Evolutionary conservation across 2,329 filamentous ascomycete genomes (phyloP).

Genomic region (Pyrenophora graminea): DNA sequence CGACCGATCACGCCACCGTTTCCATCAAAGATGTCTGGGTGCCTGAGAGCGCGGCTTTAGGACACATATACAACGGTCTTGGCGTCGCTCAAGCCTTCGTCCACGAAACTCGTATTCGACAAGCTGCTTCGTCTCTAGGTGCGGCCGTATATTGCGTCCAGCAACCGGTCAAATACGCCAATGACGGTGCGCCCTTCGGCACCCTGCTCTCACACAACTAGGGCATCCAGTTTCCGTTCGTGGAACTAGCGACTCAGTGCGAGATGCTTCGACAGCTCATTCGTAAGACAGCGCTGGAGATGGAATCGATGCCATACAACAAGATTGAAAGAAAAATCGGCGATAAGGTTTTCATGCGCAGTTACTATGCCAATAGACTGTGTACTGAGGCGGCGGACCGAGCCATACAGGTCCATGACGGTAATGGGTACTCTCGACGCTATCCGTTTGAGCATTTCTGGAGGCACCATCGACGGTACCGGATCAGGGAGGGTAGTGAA

Average conservation of each 20-base stretch:
- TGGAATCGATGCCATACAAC: slow-evolving; percentile 60
- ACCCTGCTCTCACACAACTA: slow-evolving; percentile 63
- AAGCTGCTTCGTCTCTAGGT: slow-evolving; percentile 64
- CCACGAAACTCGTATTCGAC: slow-evolving; percentile 68
- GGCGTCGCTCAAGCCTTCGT: slow-evolving; percentile 68
- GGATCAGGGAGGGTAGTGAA: slow-evolving; percentile 68
- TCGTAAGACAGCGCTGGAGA: slow-evolving; percentile 63
- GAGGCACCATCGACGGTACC: slow-evolving; percentile 65
- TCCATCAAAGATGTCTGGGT: slow-evolving; percentile 62
- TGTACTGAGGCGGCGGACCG: slow-evolving; percentile 65
- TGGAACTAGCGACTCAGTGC: slow-evolving; percentile 64
- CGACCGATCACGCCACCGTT: slow-evolving; percentile 67
- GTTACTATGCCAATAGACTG: slow-evolving; percentile 66
- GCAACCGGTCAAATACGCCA: slow-evolving; percentile 61
- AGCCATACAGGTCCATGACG: slow-evolving; percentile 66
- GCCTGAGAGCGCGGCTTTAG: slow-evolving; percentile 58
- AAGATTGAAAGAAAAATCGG: slow-evolving; percentile 63
- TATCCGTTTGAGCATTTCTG: slow-evolving; percentile 68
- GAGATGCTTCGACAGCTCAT: slow-evolving; percentile 66
- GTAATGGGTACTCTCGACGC: slow-evolving; percentile 62
- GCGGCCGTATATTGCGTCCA: slow-evolving; percentile 65
- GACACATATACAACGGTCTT: slow-evolving; percentile 58
- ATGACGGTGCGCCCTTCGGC: slow-evolving; percentile 59
- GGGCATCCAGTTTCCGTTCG: slow-evolving; percentile 66
- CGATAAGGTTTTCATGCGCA: slow-evolving; percentile 68